Evolutionary conservation across 2,329 filamentous ascomycete species (phyloP), one percentile per base, ranked within the genome.

Genomic region (Hypoxylon sp.): DNA sequence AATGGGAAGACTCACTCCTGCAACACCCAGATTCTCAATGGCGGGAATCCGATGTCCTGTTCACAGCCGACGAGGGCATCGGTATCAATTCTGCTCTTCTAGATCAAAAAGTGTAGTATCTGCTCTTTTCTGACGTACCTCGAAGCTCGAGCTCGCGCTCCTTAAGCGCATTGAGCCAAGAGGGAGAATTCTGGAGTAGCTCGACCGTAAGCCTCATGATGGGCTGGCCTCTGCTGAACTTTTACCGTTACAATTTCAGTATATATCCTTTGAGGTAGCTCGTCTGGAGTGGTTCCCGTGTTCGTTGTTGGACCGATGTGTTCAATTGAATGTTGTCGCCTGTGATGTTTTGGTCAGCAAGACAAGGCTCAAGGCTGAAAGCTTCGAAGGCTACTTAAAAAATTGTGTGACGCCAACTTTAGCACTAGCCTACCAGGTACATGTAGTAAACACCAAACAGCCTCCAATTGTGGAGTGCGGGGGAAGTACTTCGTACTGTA

Each of bases 131-230:
- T 88, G 82, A 87, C 94, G 89, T 92, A 98, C 96, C 96, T 97
- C 96, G 90, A 76, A 99, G 93, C 86, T 98, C 94, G 80, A 99
- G 89, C 88, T 99, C 96, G 81, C 96, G 93, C 87, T 99, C 96
- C 84, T 96, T 97, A 81, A 99, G 88, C 79, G 95, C 94, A 83
- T 98, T 99, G 82, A 98, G 91, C 87, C 97, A 99, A 80, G 95
- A 97, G 74, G 97, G 91, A 78, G 96, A 97, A 81, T 89, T 90
- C 81, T 93, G 89, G 83, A 99, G 96, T 77, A 98, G 90, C 81
- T 98, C 96, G 74, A 93, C 90, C 70, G 95, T 97, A 83, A 99
- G 90, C 86, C 95, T 91, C 96, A 99, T 98, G 72, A 78, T 83
- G 80, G 67, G 66, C 45, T 34, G 63, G 62, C 55, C 55, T 67